phyloP scores from a whole-genome alignment of 768 basidiomycete species.

The Dacryopinax spathularia region DNA sequence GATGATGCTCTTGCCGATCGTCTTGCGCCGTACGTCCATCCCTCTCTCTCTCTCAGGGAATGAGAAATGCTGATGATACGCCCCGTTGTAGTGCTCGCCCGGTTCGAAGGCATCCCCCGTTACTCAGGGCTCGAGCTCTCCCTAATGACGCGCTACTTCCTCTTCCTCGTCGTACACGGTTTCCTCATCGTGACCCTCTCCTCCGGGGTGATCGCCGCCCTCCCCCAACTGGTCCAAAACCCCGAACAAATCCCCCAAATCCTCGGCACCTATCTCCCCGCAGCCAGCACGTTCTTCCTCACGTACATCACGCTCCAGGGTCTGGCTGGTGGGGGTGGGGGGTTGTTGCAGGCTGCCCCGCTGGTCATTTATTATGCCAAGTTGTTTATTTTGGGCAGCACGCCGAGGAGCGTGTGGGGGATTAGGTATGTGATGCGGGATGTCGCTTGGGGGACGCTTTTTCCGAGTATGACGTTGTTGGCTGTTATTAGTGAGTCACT shows the following conservation, averaged over 20 bases:
- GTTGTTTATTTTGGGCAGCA: constrained; percentile 71
- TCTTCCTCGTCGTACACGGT: constrained; percentile 55
- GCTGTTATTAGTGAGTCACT: constrained; percentile 58
- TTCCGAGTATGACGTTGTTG: constrained; percentile 60
- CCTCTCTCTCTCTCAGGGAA: not conserved
- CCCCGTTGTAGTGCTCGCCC: constrained; percentile 33
- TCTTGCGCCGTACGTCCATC: constrained; percentile 37
- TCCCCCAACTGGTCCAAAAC: constrained; percentile 13
- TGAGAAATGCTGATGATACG: not conserved
- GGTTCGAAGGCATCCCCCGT: constrained; percentile 57
- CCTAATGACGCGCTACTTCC: constrained; percentile 56
- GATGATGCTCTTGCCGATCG: constrained; percentile 45
- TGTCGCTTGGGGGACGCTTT: constrained; percentile 61
- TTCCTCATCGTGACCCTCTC: constrained; percentile 57
- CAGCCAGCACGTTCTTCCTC: constrained; percentile 47
- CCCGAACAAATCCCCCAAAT: constrained; percentile 21
- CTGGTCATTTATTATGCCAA: constrained; percentile 83
- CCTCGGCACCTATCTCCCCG: constrained; percentile 36
- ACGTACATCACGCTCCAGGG: constrained; percentile 63
- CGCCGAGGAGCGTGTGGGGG: constrained; percentile 67
- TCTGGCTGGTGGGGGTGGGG: constrained; percentile 60
- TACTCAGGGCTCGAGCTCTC: constrained; percentile 54
- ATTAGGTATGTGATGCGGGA: constrained; percentile 62
- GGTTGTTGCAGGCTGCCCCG: constrained; percentile 63
- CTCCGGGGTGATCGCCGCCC: constrained; percentile 39